Evolutionary conservation across 2,329 filamentous ascomycete genomes (phyloP), one percentile per base, ranked within the genome.

Genomic region (Trichoderma polysporum): DNA sequence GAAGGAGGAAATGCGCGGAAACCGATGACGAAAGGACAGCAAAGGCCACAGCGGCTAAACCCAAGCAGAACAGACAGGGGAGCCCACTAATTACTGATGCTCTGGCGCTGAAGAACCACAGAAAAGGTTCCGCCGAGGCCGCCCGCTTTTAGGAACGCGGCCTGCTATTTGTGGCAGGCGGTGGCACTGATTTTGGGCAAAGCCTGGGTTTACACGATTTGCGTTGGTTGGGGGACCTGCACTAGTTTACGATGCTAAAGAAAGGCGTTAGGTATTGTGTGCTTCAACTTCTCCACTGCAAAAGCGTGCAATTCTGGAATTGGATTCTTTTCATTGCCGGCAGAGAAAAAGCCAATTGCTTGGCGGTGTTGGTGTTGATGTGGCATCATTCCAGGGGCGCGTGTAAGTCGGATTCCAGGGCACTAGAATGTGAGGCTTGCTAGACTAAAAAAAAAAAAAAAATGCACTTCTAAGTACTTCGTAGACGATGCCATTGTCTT

Each of bases 151-250:
- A 22, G 22, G 6, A 15, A 9, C 17, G 45, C 22, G 29, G 22
- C 41, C 31, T 27, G 58, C 58, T 37, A 29, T n/a, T 61, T 49
- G 19, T 25, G 45, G 58, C 27, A 61, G 29, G 31, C 58, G 22
- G 58, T 61, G 29, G 41, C 31, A 17, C 74, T 22, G 72, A 68
- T 25, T 73, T 41, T 62, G n/a, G n/a, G n/a, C n/a, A n/a, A n/a
- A n/a, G n/a, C n/a, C n/a, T n/a, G n/a, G n/a, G n/a, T 19, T 35
- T 9, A 9, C 13, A 12, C 33, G 33, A 35, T 35, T 45, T 45
- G 37, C 37, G 37, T 77, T 68, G 66, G 82, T 82, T 9, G 79
- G 39, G 66, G 47, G 47, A 50, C 47, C 47, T 50, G 47, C 47
- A 29, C 47, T 50, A 50, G 47, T 33, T 29, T 19, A 22, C 41